Conservation (phyloP, 2,329 filamentous ascomycete species). For the Pseudogymnoascus pannorum region DNA sequence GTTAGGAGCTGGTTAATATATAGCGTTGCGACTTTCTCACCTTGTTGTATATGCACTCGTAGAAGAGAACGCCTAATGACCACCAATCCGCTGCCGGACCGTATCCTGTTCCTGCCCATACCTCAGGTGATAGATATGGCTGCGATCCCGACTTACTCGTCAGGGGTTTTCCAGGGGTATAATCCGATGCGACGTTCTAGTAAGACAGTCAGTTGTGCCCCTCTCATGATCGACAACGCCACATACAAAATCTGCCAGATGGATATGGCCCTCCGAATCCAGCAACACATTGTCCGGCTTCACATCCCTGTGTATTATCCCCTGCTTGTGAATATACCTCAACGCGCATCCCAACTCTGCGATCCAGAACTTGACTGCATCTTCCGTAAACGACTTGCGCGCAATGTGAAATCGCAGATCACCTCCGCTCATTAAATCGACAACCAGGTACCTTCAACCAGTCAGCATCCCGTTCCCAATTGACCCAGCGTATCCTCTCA, state of each 20-base stretch:
- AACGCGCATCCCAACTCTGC: slow-evolving; percentile 87
- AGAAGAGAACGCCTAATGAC: slow-evolving; percentile 96
- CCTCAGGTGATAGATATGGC: slow-evolving; percentile 91
- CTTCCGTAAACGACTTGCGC: slow-evolving; percentile 94
- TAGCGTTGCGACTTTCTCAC: slow-evolving; percentile 39
- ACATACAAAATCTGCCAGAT: slow-evolving; percentile 93
- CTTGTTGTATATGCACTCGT: slow-evolving; percentile 99
- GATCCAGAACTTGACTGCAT: slow-evolving; percentile 95
- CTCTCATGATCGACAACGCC: background rate
- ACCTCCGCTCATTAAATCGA: slow-evolving; percentile 96
- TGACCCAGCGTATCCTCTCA: slow-evolving; percentile 16
- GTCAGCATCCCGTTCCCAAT: slow-evolving; percentile 21
- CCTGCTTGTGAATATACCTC: slow-evolving; percentile 75
- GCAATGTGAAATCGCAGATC: slow-evolving; percentile 97
- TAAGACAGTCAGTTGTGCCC: slow-evolving; percentile 15
- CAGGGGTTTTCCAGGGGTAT: slow-evolving; percentile 70
- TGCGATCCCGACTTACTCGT: slow-evolving; percentile 96
- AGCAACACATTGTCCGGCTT: slow-evolving; percentile 89
- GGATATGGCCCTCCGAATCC: slow-evolving; percentile 85
- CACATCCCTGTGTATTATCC: slow-evolving; percentile 84
- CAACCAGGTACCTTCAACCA: slow-evolving; percentile 69
- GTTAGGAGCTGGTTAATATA: slow-evolving; percentile 9
- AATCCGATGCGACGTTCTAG: slow-evolving; percentile 94
- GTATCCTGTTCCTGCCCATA: slow-evolving; percentile 86
- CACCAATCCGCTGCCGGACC: slow-evolving; percentile 93